These are phyloP conservation scores for Vicia sativa DNA, from an alignment of 306 rosid species.

Conservation along the genomic window DNA sequence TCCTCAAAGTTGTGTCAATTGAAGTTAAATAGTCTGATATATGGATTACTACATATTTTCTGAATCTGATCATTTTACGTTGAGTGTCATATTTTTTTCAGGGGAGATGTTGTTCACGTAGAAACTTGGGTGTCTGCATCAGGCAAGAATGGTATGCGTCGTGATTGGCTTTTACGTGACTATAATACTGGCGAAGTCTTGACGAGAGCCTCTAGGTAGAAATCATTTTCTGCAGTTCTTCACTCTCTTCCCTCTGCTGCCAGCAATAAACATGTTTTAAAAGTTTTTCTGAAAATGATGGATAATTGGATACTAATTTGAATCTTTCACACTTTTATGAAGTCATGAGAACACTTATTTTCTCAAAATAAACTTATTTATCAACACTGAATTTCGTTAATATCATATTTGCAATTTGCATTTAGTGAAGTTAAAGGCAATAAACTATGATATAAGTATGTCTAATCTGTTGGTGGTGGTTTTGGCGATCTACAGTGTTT, in stretches of 20 bases:
- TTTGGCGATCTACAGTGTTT: slow-evolving; percentile 67
- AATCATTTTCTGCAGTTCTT: slow-evolving; percentile 25
- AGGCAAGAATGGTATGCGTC: slow-evolving; percentile 98
- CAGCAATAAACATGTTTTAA: slow-evolving; percentile 21
- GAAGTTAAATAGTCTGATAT: slow-evolving; percentile 30
- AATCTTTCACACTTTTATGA: slow-evolving; percentile 1
- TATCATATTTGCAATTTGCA: slow-evolving; percentile 1
- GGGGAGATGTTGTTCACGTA: slow-evolving; percentile 98
- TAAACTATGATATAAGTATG: slow-evolving; percentile 25
- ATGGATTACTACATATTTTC: slow-evolving; percentile 20
- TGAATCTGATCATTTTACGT: slow-evolving; percentile 35
- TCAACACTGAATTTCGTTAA: slow-evolving; percentile 6
- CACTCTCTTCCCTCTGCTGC: slow-evolving; percentile 25
- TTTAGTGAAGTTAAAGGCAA: slow-evolving; percentile 14
- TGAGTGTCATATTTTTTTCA: slow-evolving; percentile 43
- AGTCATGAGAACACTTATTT: neutral
- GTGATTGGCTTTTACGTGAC: slow-evolving; percentile 92
- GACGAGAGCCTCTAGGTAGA: slow-evolving; percentile 93
- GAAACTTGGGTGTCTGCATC: slow-evolving; percentile 93
- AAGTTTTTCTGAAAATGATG: slow-evolving; percentile 23
- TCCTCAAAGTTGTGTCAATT: slow-evolving; percentile 1
- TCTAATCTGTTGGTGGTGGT: slow-evolving; percentile 35
- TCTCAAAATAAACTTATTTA: neutral
- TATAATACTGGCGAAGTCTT: slow-evolving; percentile 72
- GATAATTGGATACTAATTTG: slow-evolving; percentile 17